Percentiles rank a stretch among this genome's conserved stretches.
Evolutionary conservation across 1,139 yeast species (phyloP).

Genomic region (Geotrichum aggregatum): DNA sequence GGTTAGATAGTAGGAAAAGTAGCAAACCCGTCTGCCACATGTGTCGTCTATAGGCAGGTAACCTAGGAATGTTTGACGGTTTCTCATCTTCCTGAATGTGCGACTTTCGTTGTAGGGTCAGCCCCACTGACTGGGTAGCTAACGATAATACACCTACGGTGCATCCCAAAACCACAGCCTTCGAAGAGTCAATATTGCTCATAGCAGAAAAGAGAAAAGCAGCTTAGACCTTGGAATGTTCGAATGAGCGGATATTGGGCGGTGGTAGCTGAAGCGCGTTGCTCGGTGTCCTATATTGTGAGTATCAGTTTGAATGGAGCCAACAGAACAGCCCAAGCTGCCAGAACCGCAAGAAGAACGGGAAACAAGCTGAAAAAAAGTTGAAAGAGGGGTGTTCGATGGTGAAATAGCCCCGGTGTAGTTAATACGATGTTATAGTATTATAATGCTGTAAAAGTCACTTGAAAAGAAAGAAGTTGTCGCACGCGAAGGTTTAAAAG

Average conservation of each 20-base stretch:
- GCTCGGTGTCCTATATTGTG: too few species aligned
- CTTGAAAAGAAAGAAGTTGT: too few species aligned
- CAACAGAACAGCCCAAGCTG: too few species aligned
- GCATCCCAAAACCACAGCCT: slow-evolving; percentile 50
- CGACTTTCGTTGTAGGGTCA: slow-evolving; percentile 78
- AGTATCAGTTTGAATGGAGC: neutral
- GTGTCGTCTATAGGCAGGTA: slow-evolving; percentile 51
- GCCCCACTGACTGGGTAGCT: slow-evolving; percentile 77
- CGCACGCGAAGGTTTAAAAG: too few species aligned
- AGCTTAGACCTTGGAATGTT: too few species aligned
- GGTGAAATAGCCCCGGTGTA: too few species aligned
- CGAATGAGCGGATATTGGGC: neutral
- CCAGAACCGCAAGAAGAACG: too few species aligned
- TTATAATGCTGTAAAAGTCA: too few species aligned
- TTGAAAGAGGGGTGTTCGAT: too few species aligned
- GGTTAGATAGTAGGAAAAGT: slow-evolving; percentile 67
- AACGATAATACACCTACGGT: slow-evolving; percentile 72
- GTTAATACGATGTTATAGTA: too few species aligned
- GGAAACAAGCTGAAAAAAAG: too few species aligned
- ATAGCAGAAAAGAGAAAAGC: slow-evolving; percentile 1
- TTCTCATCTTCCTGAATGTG: slow-evolving; percentile 43
- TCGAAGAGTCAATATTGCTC: slow-evolving; percentile 15
- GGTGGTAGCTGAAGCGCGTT: too few species aligned
- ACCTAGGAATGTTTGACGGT: slow-evolving; percentile 31
- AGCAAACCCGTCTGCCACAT: slow-evolving; percentile 75